Conservation (phyloP, 2,329 filamentous ascomycete species). For the Onygenales sp. region DNA sequence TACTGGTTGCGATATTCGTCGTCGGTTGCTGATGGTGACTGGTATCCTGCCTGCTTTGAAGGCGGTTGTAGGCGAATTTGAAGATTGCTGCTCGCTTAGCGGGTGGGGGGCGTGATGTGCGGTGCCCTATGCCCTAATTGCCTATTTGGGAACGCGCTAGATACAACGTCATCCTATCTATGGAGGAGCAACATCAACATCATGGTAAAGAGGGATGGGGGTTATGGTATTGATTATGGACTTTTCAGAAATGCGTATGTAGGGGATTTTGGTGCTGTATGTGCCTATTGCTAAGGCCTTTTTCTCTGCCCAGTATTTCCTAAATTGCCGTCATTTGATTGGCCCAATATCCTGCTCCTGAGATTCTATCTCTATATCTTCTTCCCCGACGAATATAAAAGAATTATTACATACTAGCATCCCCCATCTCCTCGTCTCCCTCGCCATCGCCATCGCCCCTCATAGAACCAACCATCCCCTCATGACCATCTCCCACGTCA, state of each 20-base stretch:
- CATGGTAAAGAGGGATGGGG: too few relatives aligned
- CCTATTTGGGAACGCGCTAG: not conserved
- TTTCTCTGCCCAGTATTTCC: too few relatives aligned
- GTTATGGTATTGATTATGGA: too few relatives aligned
- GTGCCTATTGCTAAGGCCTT: too few relatives aligned
- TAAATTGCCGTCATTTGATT: too few relatives aligned
- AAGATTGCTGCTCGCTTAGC: slow-evolving; percentile 34
- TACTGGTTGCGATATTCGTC: slow-evolving; percentile 40
- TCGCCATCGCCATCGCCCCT: not conserved
- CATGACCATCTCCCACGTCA: slow-evolving; percentile 10
- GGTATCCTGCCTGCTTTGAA: slow-evolving; percentile 16
- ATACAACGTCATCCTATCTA: not conserved
- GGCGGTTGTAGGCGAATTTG: slow-evolving; percentile 30
- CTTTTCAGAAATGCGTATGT: too few relatives aligned
- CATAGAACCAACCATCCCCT: slow-evolving; percentile 7
- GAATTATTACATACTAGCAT: not conserved
- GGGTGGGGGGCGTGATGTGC: slow-evolving; percentile 23
- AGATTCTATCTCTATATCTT: too few relatives aligned
- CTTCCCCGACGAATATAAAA: not conserved
- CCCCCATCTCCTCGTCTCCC: slow-evolving; percentile 11
- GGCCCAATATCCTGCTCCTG: too few relatives aligned
- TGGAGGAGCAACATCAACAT: too few relatives aligned
- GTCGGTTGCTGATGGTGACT: slow-evolving; percentile 30
- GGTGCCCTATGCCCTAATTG: slow-evolving; percentile 33
- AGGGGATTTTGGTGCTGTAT: too few relatives aligned